phyloP scores from a whole-genome alignment of 2,329 filamentous ascomycete species.

The Epichloe gansuensis region DNA sequence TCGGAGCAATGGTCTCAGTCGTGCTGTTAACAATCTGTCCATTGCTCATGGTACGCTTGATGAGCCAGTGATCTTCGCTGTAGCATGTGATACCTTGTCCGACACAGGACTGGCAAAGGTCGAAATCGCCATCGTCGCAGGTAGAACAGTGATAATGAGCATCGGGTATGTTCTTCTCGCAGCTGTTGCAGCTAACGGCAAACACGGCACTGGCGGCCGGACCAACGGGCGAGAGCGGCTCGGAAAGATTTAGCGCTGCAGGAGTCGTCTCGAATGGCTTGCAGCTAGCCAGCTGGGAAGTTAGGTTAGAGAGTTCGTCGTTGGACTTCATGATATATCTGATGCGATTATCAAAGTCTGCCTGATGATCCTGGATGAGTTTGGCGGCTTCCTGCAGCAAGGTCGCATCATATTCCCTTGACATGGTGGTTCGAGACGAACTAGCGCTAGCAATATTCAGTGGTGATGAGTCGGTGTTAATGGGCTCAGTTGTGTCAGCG shows the following conservation, averaged over 20 bases:
- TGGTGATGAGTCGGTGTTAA: constrained; percentile 9
- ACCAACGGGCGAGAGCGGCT: neutral
- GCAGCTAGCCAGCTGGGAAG: constrained; percentile 3
- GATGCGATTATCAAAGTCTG: constrained; percentile 16
- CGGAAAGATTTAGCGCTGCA: neutral
- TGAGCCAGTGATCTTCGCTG: constrained; percentile 76
- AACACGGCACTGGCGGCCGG: constrained; percentile 30
- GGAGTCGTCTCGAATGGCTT: neutral
- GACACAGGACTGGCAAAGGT: constrained; percentile 75
- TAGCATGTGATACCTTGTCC: constrained; percentile 64
- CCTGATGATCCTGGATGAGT: constrained; percentile 11
- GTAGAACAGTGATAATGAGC: constrained; percentile 90
- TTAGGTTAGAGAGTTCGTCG: constrained; percentile 6
- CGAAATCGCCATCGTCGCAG: constrained; percentile 88
- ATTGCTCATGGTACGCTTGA: constrained; percentile 73
- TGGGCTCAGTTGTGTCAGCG: neutral
- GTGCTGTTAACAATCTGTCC: constrained; percentile 74
- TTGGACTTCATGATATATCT: constrained; percentile 15
- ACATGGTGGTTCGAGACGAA: constrained; percentile 11
- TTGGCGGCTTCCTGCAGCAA: constrained; percentile 17
- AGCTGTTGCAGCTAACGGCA: constrained; percentile 89
- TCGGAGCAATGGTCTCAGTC: constrained; percentile 66
- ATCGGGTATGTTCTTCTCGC: constrained; percentile 63
- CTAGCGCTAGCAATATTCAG: neutral
- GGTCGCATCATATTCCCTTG: constrained; percentile 15